These are phyloP conservation scores for Botryotinia globosa DNA, from an alignment of 2,329 filamentous ascomycete genomes.

Conservation along the genomic window DNA sequence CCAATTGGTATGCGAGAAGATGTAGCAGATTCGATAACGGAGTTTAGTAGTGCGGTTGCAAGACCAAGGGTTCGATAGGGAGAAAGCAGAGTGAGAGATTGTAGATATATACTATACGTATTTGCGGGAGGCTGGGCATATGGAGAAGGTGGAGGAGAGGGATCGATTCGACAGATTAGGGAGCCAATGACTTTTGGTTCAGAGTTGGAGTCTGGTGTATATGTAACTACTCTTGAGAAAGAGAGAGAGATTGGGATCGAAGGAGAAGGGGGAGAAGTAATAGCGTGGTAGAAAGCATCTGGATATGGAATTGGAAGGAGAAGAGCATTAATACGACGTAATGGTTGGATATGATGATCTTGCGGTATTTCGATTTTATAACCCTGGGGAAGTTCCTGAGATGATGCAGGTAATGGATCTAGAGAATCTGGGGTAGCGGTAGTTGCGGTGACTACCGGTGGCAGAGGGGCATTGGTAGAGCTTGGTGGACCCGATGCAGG, in stretches of 20 bases:
- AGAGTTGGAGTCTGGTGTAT: slow-evolving; percentile 30
- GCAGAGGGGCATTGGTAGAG: background rate
- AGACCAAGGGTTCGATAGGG: slow-evolving; percentile 61
- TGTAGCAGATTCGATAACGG: slow-evolving; percentile 28
- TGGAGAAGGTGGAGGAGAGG: slow-evolving; percentile 34
- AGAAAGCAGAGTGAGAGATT: slow-evolving; percentile 60
- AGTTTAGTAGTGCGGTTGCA: slow-evolving; percentile 52
- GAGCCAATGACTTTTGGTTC: slow-evolving; percentile 56
- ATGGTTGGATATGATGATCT: slow-evolving; percentile 52
- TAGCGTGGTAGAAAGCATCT: slow-evolving; percentile 60
- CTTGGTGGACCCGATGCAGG: slow-evolving; percentile 26
- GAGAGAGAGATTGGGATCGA: slow-evolving; percentile 40
- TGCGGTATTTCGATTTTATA: slow-evolving; percentile 53
- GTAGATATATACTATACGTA: slow-evolving; percentile 59
- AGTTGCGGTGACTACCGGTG: slow-evolving; percentile 23
- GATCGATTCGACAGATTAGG: slow-evolving; percentile 59
- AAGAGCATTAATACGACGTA: slow-evolving; percentile 63
- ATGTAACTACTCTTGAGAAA: slow-evolving; percentile 54
- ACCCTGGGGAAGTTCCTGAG: slow-evolving; percentile 41
- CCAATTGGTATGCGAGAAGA: slow-evolving; percentile 12
- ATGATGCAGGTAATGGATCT: slow-evolving; percentile 12
- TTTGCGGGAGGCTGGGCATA: slow-evolving; percentile 20
- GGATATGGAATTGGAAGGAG: slow-evolving; percentile 63
- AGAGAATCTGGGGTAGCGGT: slow-evolving; percentile 22
- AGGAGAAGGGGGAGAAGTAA: slow-evolving; percentile 47